phyloP scores from a whole-genome alignment of 768 basidiomycete genomes.

The Dentipellis sp. region DNA sequence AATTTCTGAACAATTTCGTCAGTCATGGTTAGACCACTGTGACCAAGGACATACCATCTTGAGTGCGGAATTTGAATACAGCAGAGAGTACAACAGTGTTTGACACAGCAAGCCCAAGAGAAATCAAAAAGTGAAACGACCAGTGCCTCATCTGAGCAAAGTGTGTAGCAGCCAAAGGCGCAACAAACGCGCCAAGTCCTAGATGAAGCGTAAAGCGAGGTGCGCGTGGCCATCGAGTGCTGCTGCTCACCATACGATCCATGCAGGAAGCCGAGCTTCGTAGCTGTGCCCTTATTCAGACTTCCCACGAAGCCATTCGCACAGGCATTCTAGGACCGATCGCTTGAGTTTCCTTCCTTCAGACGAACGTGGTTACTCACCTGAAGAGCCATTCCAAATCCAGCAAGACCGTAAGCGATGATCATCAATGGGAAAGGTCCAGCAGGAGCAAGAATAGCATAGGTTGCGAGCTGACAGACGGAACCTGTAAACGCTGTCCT shows the following conservation, averaged over 20 bases:
- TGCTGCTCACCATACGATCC: constrained; percentile 17
- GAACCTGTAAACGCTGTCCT: constrained; percentile 14
- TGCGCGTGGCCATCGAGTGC: background rate
- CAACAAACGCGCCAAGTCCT: constrained; percentile 30
- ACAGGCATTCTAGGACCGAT: constrained; percentile 31
- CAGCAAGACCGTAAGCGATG: constrained; percentile 32
- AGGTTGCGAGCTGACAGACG: constrained; percentile 21
- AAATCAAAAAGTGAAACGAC: constrained; percentile 36
- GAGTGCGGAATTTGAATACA: constrained; percentile 21
- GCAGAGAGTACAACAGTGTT: constrained; percentile 12
- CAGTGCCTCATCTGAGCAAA: constrained; percentile 28
- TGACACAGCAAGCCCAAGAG: constrained; percentile 17
- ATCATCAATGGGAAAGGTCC: constrained; percentile 38
- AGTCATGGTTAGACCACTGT: background rate
- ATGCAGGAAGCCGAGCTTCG: constrained; percentile 20
- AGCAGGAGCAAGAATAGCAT: constrained; percentile 29
- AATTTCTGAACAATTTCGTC: constrained; percentile 14
- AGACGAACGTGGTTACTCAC: constrained; percentile 20
- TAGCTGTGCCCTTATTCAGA: constrained; percentile 25
- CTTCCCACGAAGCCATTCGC: constrained; percentile 36
- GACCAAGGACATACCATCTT: constrained; percentile 19
- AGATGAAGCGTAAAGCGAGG: background rate
- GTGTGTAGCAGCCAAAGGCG: constrained; percentile 32
- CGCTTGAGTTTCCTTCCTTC: too few species aligned
- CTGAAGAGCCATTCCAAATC: constrained; percentile 35